Evolutionary conservation across 768 basidiomycete species (phyloP).

Genomic region (Trametes cubensis): DNA sequence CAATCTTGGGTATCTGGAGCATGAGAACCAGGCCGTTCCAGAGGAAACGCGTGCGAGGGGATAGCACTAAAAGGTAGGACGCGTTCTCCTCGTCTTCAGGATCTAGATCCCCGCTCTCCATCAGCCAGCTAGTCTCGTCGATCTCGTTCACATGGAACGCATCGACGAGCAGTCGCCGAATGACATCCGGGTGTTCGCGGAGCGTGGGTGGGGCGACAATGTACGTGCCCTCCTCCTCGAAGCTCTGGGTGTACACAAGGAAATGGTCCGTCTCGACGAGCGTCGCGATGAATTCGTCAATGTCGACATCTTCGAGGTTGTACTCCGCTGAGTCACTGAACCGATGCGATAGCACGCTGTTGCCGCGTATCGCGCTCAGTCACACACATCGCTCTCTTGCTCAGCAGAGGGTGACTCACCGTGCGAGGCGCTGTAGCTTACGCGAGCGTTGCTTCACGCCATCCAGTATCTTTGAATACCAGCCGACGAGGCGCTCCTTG

Average conservation of each 20-base stretch:
- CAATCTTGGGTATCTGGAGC: slow-evolving; percentile 70
- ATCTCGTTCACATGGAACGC: slow-evolving; percentile 80
- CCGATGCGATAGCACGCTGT: slow-evolving; percentile 73
- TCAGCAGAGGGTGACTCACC: slow-evolving; percentile 48
- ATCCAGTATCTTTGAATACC: slow-evolving; percentile 94
- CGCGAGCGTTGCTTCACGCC: slow-evolving; percentile 89
- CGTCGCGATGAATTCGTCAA: slow-evolving; percentile 78
- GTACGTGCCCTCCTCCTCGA: slow-evolving; percentile 91
- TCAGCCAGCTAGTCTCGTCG: slow-evolving; percentile 48
- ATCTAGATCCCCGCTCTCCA: slow-evolving; percentile 46
- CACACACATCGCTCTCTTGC: neutral
- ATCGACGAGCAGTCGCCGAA: slow-evolving; percentile 79
- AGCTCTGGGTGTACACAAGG: slow-evolving; percentile 86
- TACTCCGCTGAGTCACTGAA: slow-evolving; percentile 96
- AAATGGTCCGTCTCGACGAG: slow-evolving; percentile 88
- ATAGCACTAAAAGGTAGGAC: slow-evolving; percentile 82
- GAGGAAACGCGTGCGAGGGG: slow-evolving; percentile 82
- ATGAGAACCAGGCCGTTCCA: slow-evolving; percentile 92
- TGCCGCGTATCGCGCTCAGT: slow-evolving; percentile 8
- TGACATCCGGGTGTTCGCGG: slow-evolving; percentile 72
- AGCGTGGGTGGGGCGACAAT: slow-evolving; percentile 81
- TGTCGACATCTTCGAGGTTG: slow-evolving; percentile 67
- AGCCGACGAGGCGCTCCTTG: slow-evolving; percentile 78
- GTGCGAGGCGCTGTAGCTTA: slow-evolving; percentile 90
- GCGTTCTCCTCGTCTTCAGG: slow-evolving; percentile 59